These are phyloP conservation scores for Chrysoporthe austroafricana DNA, from an alignment of 2,329 filamentous ascomycete species.

Conservation along the genomic window DNA sequence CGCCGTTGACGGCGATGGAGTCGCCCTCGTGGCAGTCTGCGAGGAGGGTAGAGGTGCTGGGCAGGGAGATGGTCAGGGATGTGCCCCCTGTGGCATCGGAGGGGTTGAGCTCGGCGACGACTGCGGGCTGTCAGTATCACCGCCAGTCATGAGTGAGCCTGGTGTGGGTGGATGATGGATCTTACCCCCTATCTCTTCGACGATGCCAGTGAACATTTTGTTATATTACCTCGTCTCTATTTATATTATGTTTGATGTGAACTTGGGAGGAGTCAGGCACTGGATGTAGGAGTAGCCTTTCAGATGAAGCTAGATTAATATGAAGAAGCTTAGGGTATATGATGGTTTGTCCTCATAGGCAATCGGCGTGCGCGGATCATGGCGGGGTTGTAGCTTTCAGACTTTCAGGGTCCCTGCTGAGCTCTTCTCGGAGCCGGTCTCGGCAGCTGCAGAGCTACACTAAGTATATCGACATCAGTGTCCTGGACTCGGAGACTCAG, in stretches of 20 bases:
- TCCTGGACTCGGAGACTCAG: neutral
- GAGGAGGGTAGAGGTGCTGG: conserved; percentile 71
- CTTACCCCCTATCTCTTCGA: conserved; percentile 90
- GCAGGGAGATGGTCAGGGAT: conserved; percentile 81
- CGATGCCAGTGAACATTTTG: conserved; percentile 92
- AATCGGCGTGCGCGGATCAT: neutral
- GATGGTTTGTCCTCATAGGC: conserved; percentile 9
- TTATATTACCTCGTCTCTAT: neutral
- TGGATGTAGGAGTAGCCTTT: neutral
- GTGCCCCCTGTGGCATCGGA: conserved; percentile 86
- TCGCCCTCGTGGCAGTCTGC: conserved; percentile 85
- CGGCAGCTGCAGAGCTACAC: conserved; percentile 8
- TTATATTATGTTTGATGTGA: neutral
- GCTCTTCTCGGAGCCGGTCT: conserved; percentile 7
- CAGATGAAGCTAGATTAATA: neutral
- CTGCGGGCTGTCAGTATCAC: conserved; percentile 49
- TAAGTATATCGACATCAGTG: neutral
- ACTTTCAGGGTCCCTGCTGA: neutral
- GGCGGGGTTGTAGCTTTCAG: neutral
- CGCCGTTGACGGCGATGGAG: conserved; percentile 93
- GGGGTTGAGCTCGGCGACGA: conserved; percentile 78
- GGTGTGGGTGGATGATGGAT: conserved; percentile 29
- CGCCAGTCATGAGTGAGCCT: conserved; percentile 23
- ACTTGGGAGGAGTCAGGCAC: neutral
- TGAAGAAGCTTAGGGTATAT: neutral